phyloP scores from a whole-genome alignment of 108 stramenopile genomes.

The Halocafeteria seosinensis region DNA sequence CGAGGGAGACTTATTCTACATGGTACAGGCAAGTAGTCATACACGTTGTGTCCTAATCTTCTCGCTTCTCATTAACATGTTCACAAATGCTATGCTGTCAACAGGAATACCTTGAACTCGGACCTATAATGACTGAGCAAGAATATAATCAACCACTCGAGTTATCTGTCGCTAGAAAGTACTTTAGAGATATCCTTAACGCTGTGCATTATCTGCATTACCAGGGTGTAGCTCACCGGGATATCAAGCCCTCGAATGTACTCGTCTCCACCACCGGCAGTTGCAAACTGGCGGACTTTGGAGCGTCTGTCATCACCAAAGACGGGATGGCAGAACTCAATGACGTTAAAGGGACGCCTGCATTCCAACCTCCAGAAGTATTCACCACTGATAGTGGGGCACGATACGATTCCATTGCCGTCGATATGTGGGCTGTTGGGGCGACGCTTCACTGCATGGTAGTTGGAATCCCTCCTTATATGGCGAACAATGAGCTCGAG shows the following conservation, averaged over 20 bases:
- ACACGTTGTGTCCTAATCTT: no score
- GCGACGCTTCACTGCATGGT: slow-evolving; percentile 33
- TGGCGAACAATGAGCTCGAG: slow-evolving; percentile 23
- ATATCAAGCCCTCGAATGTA: slow-evolving; percentile 49
- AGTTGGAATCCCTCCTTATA: slow-evolving; percentile 32
- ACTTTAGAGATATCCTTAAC: slow-evolving; percentile 26
- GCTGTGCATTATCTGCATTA: slow-evolving; percentile 43
- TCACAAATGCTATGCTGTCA: no score
- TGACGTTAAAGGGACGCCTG: slow-evolving; percentile 44
- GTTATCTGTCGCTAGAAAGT: slow-evolving; percentile 16
- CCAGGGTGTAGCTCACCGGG: slow-evolving; percentile 47
- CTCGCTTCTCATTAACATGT: no score
- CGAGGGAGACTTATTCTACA: slow-evolving; percentile 50
- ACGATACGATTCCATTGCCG: slow-evolving; percentile 26
- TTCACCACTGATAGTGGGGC: slow-evolving; percentile 16
- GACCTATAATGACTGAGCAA: slow-evolving; percentile 44
- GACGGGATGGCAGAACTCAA: slow-evolving; percentile 2
- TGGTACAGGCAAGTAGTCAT: no score
- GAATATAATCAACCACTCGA: slow-evolving; percentile 25
- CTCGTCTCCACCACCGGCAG: slow-evolving; percentile 24
- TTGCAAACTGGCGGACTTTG: slow-evolving; percentile 48
- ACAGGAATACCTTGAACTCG: slow-evolving; percentile 47
- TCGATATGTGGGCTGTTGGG: slow-evolving; percentile 39
- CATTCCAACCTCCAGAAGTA: slow-evolving; percentile 52
- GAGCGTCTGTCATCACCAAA: slow-evolving; percentile 35